Base-by-base conservation (phyloP, 176 grass and related monocot species). In the Guadua angustifolia region DNA sequence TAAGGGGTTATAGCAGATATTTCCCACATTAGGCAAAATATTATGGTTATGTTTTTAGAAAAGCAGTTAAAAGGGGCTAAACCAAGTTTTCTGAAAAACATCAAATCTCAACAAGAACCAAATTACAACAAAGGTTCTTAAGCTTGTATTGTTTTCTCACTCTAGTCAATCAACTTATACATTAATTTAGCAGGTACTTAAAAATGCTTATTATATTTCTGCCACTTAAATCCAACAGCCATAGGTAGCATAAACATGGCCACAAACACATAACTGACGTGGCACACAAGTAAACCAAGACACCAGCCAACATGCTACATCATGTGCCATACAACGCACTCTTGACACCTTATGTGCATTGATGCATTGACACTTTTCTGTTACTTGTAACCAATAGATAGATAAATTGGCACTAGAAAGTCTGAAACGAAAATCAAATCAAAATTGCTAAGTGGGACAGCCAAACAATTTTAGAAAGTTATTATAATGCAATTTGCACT, bases 351-450 rank as follows among this genome's bases (percentile, higher is more conserved):
- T 49, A 46, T 32, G 17, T 49, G 42, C 17, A 12, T 47, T 32
- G 59, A 74, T 49, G 42, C 17, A 12, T 47, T 32, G 59, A 74
- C 47, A 33, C 24, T 33, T 29, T 49, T 65, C 26, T 65, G 62
- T 46, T 49, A 81, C 39, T 75, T 57, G 32, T 82, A 74, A 53
- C 44, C 59, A 75, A 47, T 46, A 40, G 22, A 67, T 42, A 69
- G 52, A 52, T 69, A 70, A 62, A 88, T 14, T 24, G 24, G 33
- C 65, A 83, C 19, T 62, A 70, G 11, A 69, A 71, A 77, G 38
- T 71, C 29, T 42, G 3, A 78, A 26, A 62, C 16, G 9, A 21
- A 82, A 82, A 82, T 17, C 60, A 75, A 71, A 75, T 25, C 16
- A 69, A 38, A 25, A 67, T 35, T 60, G 15, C 10, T 14, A 36